These are phyloP conservation scores for Monilinia polystroma DNA, from an alignment of 2,329 filamentous ascomycete species.

Conservation along the genomic window DNA sequence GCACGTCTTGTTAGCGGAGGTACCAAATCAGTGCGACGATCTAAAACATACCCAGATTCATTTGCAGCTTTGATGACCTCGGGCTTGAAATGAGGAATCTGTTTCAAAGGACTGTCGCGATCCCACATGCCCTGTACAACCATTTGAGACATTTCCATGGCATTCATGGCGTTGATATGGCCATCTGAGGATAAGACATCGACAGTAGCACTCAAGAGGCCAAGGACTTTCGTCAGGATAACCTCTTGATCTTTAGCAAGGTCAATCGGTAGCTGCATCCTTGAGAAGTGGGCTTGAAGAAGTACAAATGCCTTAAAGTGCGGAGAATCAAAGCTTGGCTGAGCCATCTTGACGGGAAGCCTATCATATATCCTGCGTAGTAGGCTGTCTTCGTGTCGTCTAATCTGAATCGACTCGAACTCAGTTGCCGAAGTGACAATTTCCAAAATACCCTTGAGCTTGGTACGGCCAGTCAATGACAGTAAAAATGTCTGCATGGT, in stretches of 20 bases:
- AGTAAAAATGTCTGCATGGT: slow-evolving; percentile 99
- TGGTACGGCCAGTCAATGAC: slow-evolving; percentile 83
- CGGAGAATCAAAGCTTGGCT: slow-evolving; percentile 83
- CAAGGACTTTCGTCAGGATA: slow-evolving; percentile 79
- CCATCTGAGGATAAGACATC: slow-evolving; percentile 95
- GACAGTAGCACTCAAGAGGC: slow-evolving; percentile 85
- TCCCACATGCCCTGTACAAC: slow-evolving; percentile 99
- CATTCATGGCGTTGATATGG: slow-evolving; percentile 94
- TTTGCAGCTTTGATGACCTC: slow-evolving; percentile 81
- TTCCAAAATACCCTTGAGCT: slow-evolving; percentile 94
- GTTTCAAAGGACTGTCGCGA: slow-evolving; percentile 91
- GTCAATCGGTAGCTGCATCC: slow-evolving; percentile 95
- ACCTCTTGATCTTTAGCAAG: slow-evolving; percentile 93
- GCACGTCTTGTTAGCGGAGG: slow-evolving; percentile 38
- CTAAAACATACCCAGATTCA: slow-evolving; percentile 65
- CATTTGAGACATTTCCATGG: slow-evolving; percentile 99
- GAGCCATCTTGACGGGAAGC: slow-evolving; percentile 90
- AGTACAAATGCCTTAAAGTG: slow-evolving; percentile 99
- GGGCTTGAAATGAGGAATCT: slow-evolving; percentile 90
- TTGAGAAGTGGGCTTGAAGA: slow-evolving; percentile 93
- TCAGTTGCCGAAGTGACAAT: slow-evolving; percentile 96
- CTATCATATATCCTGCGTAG: slow-evolving; percentile 92
- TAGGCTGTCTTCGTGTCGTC: slow-evolving; percentile 85
- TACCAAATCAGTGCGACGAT: background rate
- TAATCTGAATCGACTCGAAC: slow-evolving; percentile 92